Percentiles rank a stretch among this genome's conserved stretches.
phyloP scores from a whole-genome alignment of 441 rosid species.

The Euphorbia schlechtendalii region DNA sequence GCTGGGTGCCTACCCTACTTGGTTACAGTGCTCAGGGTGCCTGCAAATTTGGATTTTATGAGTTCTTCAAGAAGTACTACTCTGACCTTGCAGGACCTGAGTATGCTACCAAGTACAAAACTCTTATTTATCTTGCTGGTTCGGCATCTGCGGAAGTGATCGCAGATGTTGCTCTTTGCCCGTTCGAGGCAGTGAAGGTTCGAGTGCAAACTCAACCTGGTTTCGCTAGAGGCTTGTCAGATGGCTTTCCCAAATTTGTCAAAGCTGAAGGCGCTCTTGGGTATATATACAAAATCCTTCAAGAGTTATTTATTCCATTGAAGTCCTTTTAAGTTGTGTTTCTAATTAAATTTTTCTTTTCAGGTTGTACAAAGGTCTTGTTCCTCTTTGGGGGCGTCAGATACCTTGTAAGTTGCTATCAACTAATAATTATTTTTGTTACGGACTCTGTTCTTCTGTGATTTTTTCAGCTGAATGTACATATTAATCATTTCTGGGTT shows the following conservation, averaged over 20 bases:
- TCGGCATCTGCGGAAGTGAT: slow-evolving; percentile 99
- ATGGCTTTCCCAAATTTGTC: slow-evolving; percentile 93
- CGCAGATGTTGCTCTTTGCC: slow-evolving; percentile 99
- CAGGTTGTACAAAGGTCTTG: slow-evolving; percentile 96
- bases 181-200: slow-evolving; percentile 99
- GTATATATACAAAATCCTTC: slow-evolving; percentile 33
- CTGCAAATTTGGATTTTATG: slow-evolving; percentile 97
- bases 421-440: not conserved
- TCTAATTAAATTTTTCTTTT: slow-evolving; percentile 13
- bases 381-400: slow-evolving; percentile 99
- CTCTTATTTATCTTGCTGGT: slow-evolving; percentile 97
- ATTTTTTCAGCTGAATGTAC: not conserved
- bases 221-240: slow-evolving; percentile 87
- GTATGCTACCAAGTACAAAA: slow-evolving; percentile 75
- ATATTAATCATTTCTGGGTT: too few species aligned
- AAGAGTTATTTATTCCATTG: not conserved
- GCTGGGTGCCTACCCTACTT: slow-evolving; percentile 96
- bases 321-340: not conserved
- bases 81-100: slow-evolving; percentile 97
- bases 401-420: slow-evolving; percentile 79
- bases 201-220: slow-evolving; percentile 99
- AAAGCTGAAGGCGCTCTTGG: slow-evolving; percentile 87
- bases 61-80: slow-evolving; percentile 92
- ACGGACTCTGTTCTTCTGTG: too few species aligned
- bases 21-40: slow-evolving; percentile 99